These are phyloP conservation scores for Apiospora hydei DNA, from an alignment of 2,329 filamentous ascomycete species.

Conservation along the genomic window DNA sequence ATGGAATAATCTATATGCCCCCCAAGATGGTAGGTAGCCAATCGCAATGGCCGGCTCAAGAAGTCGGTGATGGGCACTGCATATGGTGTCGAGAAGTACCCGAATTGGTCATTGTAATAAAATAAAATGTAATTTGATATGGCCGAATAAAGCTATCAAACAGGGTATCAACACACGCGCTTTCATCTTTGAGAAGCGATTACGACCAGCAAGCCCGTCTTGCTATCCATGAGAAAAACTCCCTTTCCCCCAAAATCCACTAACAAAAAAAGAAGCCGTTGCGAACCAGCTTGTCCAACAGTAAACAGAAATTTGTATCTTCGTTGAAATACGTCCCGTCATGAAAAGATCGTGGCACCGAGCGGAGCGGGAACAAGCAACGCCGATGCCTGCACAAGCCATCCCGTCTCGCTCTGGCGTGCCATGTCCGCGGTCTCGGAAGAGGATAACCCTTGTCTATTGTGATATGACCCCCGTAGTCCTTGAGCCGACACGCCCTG, in stretches of 20 bases:
- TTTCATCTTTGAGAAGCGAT: slow-evolving; percentile 12
- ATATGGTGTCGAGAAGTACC: background rate
- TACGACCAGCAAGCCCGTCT: slow-evolving; percentile 8
- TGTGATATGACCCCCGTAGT: background rate
- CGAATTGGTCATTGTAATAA: background rate
- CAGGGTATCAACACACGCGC: slow-evolving; percentile 21
- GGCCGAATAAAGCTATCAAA: slow-evolving; percentile 7
- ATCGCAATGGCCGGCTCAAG: background rate
- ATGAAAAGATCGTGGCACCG: slow-evolving; percentile 4
- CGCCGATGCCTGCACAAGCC: background rate
- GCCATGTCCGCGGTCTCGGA: slow-evolving; percentile 6
- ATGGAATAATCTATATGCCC: background rate
- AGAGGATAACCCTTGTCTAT: slow-evolving; percentile 1
- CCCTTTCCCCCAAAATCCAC: slow-evolving; percentile 6
- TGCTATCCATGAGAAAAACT: background rate
- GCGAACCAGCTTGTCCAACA: background rate
- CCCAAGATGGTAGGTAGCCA: background rate
- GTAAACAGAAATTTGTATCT: background rate
- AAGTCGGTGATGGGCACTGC: background rate
- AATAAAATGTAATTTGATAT: background rate
- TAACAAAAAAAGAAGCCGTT: background rate
- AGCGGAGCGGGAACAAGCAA: background rate
- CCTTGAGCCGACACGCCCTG: background rate
- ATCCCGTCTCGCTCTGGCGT: background rate
- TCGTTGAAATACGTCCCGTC: slow-evolving; percentile 16